Percentiles rank a stretch among this genome's conserved stretches.
Evolutionary conservation across 768 basidiomycete genomes (phyloP).

Genomic region (Leccinum rimulosum): DNA sequence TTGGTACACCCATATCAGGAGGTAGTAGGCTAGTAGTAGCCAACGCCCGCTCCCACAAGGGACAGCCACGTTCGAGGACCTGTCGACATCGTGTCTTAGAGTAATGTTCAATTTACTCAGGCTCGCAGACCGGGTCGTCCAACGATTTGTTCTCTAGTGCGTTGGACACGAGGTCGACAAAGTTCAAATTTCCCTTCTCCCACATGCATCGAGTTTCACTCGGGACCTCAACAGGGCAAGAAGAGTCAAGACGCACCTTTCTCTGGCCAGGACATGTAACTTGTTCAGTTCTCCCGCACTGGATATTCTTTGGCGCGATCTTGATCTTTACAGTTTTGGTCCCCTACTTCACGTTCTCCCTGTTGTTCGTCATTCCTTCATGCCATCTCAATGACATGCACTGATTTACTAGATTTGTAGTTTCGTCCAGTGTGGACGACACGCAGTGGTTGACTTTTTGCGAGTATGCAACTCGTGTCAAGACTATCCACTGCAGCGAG

Average conservation of each 20-base stretch:
- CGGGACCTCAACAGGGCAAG: background rate
- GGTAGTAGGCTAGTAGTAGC: too few relatives aligned
- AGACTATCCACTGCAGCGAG: constrained; percentile 5
- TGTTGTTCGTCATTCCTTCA: background rate
- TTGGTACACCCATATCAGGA: too few relatives aligned
- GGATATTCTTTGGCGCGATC: constrained; percentile 13
- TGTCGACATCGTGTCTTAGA: background rate
- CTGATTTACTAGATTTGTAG: background rate
- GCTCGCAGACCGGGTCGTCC: background rate
- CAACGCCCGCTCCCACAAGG: background rate
- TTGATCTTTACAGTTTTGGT: constrained; percentile 10
- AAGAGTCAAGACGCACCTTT: too few relatives aligned
- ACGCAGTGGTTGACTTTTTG: constrained; percentile 17
- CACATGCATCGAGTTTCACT: constrained; percentile 38
- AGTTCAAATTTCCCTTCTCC: background rate
- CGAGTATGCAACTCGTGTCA: constrained; percentile 25
- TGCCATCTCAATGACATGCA: background rate
- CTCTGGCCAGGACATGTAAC: constrained; percentile 14
- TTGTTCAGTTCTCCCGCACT: constrained; percentile 14
- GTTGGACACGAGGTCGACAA: background rate
- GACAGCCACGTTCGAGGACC: background rate
- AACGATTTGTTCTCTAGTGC: background rate
- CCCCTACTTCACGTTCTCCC: constrained; percentile 12
- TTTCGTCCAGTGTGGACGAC: constrained; percentile 2
- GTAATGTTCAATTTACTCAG: background rate